Percentiles rank a stretch among this genome's conserved stretches.
Conservation (phyloP, 1,284 basidiomycete genomes). For the Phellopilus nigrolimitatus region DNA sequence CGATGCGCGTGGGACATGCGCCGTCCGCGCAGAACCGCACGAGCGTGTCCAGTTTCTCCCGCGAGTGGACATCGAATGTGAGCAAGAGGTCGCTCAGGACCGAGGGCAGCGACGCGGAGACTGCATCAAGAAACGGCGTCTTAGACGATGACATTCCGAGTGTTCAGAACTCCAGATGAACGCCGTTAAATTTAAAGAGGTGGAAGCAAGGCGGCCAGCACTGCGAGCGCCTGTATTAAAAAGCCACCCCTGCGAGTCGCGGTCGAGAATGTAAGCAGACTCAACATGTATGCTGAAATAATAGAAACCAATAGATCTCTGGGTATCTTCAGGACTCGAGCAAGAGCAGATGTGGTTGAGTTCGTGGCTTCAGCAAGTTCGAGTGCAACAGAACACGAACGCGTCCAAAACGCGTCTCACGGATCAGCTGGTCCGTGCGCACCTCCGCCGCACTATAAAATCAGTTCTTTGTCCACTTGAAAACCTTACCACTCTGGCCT, state of each 20-base stretch:
- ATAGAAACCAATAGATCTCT: too few relatives aligned
- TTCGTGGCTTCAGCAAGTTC: too few relatives aligned
- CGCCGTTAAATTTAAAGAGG: too few relatives aligned
- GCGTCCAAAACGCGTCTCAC: background rate
- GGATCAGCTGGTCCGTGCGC: background rate
- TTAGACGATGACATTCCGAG: too few relatives aligned
- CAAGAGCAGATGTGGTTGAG: too few relatives aligned
- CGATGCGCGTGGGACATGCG: conserved; percentile 14
- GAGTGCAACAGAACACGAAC: background rate
- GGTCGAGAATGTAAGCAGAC: too few relatives aligned
- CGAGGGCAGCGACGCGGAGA: conserved; percentile 14
- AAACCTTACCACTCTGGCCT: conserved; percentile 80
- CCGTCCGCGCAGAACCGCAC: conserved; percentile 15
- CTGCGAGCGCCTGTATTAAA: too few relatives aligned
- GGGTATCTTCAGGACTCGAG: background rate
- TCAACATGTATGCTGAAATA: background rate
- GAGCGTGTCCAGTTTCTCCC: conserved; percentile 17
- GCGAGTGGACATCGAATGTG: conserved; percentile 12
- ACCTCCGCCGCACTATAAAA: background rate
- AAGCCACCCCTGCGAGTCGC: too few relatives aligned
- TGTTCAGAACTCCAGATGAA: too few relatives aligned
- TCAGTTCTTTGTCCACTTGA: background rate
- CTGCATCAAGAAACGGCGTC: conserved; percentile 19
- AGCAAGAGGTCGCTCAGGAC: conserved; percentile 14
- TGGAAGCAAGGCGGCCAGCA: too few relatives aligned